phyloP scores from a whole-genome alignment of 1,139 yeast species.

The Geotrichum fermentans region DNA sequence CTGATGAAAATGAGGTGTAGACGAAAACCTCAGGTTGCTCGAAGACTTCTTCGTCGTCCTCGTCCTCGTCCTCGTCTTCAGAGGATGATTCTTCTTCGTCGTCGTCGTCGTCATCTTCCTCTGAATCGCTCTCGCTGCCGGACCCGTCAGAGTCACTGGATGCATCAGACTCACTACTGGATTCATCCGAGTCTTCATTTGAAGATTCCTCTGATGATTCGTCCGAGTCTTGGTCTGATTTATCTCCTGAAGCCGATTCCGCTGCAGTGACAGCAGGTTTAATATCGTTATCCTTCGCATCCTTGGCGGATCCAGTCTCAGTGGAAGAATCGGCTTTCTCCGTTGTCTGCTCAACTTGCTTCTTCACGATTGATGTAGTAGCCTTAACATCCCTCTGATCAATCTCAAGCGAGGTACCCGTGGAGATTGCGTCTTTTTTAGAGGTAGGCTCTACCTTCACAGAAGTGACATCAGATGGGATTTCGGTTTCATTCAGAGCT shows the following conservation, averaged over 20 bases:
- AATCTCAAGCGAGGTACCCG: no score
- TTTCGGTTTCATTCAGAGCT: neutral
- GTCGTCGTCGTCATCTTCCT: constrained; percentile 3
- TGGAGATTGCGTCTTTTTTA: neutral
- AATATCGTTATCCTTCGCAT: neutral
- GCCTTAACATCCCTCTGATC: neutral
- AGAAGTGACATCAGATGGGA: neutral
- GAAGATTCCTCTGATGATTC: constrained; percentile 7
- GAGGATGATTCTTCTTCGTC: constrained; percentile 17
- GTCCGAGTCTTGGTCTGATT: constrained; percentile 1
- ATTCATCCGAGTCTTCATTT: neutral
- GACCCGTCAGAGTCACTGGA: neutral
- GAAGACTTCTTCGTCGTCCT: constrained; percentile 17
- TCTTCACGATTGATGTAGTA: neutral
- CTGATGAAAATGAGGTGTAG: constrained; percentile 18
- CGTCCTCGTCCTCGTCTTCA: constrained; percentile 21
- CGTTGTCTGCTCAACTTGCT: neutral
- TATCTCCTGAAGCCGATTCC: neutral
- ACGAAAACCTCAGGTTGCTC: constrained; percentile 20
- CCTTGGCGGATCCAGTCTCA: neutral
- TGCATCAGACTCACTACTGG: neutral
- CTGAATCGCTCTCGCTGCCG: neutral
- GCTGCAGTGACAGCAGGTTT: no score
- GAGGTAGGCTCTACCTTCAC: neutral
- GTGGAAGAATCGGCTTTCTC: neutral